Evolutionary conservation across 2,329 filamentous ascomycete genomes (phyloP).

Genomic region (Zelopaecilomyces penicillatus): DNA sequence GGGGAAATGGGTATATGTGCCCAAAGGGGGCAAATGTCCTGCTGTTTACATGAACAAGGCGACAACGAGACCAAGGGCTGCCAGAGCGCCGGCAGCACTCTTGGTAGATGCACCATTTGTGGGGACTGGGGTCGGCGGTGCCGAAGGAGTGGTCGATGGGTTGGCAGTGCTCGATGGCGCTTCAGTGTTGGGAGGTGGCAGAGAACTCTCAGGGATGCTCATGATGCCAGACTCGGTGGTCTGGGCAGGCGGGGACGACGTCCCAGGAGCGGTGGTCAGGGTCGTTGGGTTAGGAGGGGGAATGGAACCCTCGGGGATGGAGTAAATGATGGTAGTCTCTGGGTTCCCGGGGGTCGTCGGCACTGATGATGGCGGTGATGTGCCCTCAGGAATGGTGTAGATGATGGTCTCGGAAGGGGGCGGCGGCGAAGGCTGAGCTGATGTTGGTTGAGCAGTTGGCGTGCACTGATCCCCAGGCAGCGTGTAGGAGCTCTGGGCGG

Average conservation of each 20-base stretch:
- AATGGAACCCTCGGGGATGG: not conserved
- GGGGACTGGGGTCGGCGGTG: slow-evolving; percentile 13
- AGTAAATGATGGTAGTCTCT: not conserved
- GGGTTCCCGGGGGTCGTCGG: slow-evolving; percentile 7
- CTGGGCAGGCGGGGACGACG: not conserved
- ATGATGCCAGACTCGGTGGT: slow-evolving; percentile 6
- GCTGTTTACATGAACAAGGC: slow-evolving; percentile 32
- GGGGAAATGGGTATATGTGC: too few species aligned
- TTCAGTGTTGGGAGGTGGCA: slow-evolving; percentile 1
- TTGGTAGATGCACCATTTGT: slow-evolving; percentile 22
- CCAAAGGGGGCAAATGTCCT: not conserved
- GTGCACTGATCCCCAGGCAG: slow-evolving; percentile 28
- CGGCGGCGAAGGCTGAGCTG: not conserved
- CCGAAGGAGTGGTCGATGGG: not conserved
- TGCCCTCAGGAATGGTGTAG: slow-evolving; percentile 1
- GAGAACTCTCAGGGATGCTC: slow-evolving; percentile 18
- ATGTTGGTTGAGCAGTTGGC: slow-evolving; percentile 13
- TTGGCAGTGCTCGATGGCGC: slow-evolving; percentile 2
- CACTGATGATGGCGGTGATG: slow-evolving; percentile 2
- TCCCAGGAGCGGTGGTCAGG: not conserved
- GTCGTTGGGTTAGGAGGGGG: not conserved
- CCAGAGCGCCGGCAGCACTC: slow-evolving; percentile 26
- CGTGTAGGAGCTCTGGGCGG: slow-evolving; percentile 27
- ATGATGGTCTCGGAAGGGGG: slow-evolving; percentile 1
- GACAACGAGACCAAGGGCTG: slow-evolving; percentile 29